Percentiles rank a stretch among this genome's conserved stretches.
Evolutionary conservation across 2,329 filamentous ascomycete species (phyloP).

Genomic region (Teratosphaeria viscida): DNA sequence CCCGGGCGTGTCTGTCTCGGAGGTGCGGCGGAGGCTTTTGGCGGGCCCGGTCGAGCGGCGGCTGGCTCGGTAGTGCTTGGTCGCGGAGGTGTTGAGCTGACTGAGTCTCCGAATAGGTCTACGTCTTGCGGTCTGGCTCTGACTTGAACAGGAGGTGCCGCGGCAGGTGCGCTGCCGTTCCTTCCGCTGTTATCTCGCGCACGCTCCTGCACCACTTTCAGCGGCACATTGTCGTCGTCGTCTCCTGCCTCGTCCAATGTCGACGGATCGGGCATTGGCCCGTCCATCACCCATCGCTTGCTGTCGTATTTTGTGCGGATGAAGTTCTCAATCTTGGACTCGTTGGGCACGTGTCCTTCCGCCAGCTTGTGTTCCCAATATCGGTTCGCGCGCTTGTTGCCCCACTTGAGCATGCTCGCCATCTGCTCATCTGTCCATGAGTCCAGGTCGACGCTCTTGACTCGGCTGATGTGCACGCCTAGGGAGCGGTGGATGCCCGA

Average conservation of each 20-base stretch:
- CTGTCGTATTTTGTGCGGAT: constrained; percentile 98
- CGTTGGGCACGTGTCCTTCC: constrained; percentile 80
- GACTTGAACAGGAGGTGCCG: constrained; percentile 28
- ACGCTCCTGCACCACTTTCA: constrained; percentile 59
- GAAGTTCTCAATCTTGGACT: constrained; percentile 98
- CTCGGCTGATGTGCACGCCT: constrained; percentile 95
- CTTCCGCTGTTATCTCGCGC: constrained; percentile 49
- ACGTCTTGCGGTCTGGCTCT: constrained; percentile 30
- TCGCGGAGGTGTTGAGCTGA: constrained; percentile 42
- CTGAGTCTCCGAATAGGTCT: constrained; percentile 75
- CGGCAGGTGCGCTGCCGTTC: constrained; percentile 17
- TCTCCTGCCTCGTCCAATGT: constrained; percentile 56
- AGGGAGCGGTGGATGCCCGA: constrained; percentile 97
- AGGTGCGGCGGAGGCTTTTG: constrained; percentile 25
- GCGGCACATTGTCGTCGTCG: constrained; percentile 64
- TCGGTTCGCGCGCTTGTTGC: constrained; percentile 92
- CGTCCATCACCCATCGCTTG: constrained; percentile 99
- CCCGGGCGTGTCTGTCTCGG: constrained; percentile 56
- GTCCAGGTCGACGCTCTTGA: constrained; percentile 96
- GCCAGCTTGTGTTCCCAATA: constrained; percentile 97
- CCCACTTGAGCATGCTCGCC: constrained; percentile 88
- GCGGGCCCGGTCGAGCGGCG: constrained; percentile 44
- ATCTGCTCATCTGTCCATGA: constrained; percentile 98
- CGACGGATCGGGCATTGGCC: constrained; percentile 83
- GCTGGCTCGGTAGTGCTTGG: constrained; percentile 67